Percentiles rank a stretch among this genome's conserved stretches.
Evolutionary conservation across 2,329 filamentous ascomycete genomes (phyloP).

Genomic region (Nigrograna mackinnonii): DNA sequence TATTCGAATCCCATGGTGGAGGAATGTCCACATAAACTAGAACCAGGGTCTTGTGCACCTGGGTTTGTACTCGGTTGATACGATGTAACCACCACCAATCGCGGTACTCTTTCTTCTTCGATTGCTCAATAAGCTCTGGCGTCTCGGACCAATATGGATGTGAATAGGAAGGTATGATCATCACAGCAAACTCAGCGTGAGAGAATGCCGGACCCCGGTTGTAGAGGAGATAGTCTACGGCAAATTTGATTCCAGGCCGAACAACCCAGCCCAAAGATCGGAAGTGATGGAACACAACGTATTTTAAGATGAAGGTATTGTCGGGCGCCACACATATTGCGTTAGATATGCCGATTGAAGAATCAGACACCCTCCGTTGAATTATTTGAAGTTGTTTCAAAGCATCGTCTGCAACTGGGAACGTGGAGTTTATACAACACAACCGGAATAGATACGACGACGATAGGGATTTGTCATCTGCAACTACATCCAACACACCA

Average conservation of each 20-base stretch:
- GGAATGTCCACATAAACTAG: slow-evolving; percentile 92
- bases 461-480: slow-evolving; percentile 50
- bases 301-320: slow-evolving; percentile 83
- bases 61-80: slow-evolving; percentile 84
- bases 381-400: slow-evolving; percentile 1
- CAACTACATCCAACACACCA: slow-evolving; percentile 68
- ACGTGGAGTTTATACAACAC: slow-evolving; percentile 72
- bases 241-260: slow-evolving; percentile 90
- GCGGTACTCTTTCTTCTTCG: slow-evolving; percentile 54
- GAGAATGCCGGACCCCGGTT: slow-evolving; percentile 90
- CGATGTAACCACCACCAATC: slow-evolving; percentile 87
- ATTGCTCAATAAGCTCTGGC: slow-evolving; percentile 51
- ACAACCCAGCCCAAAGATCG: slow-evolving; percentile 94
- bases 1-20: slow-evolving; percentile 57
- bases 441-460: slow-evolving; percentile 55
- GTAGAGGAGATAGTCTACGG: slow-evolving; percentile 93
- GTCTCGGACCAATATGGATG: slow-evolving; percentile 69
- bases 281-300: slow-evolving; percentile 94
- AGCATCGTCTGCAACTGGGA: slow-evolving; percentile 55
- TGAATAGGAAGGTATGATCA: slow-evolving; percentile 81
- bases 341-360: slow-evolving; percentile 3
- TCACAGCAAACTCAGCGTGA: slow-evolving; percentile 89
- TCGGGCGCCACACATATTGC: slow-evolving; percentile 64
- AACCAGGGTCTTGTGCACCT: slow-evolving; percentile 88
- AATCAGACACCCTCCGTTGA: slow-evolving; percentile 8